Evolutionary conservation across 177 flowering plant genomes (phyloP).

Genomic region (Vitis hybrid): DNA sequence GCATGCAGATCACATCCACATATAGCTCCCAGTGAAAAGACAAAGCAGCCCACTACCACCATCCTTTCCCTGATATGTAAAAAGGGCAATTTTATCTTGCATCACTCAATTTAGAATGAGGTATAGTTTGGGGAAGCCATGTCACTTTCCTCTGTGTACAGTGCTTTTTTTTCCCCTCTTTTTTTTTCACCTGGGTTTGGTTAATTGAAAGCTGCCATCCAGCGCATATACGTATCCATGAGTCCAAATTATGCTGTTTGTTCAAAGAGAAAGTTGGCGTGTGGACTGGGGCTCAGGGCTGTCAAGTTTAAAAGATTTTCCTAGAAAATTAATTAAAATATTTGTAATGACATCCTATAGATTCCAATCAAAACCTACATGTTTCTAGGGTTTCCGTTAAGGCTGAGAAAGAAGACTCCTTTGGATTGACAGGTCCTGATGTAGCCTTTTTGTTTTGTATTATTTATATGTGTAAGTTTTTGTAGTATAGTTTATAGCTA

Average conservation of each 20-base stretch:
- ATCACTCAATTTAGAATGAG: neutral
- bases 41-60: neutral
- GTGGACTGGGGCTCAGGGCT: neutral
- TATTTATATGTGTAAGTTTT: too few species aligned
- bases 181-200: neutral
- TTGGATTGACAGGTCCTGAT: neutral
- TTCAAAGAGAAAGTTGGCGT: neutral
- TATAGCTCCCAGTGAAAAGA: too few species aligned
- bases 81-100: neutral
- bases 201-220: neutral
- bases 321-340: neutral
- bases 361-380: neutral
- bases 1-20: too few species aligned
- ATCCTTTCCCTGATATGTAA: neutral
- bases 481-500: too few species aligned
- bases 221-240: neutral
- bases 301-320: neutral
- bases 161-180: neutral
- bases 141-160: neutral
- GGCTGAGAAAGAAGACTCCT: neutral
- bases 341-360: slow-evolving; percentile 1
- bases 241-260: slow-evolving; percentile 1
- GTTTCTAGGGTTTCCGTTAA: neutral
- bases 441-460: neutral
- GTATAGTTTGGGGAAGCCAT: too few species aligned